These are phyloP conservation scores for Striga hermonthica DNA, from an alignment of 305 asterid species.

Conservation along the genomic window DNA sequence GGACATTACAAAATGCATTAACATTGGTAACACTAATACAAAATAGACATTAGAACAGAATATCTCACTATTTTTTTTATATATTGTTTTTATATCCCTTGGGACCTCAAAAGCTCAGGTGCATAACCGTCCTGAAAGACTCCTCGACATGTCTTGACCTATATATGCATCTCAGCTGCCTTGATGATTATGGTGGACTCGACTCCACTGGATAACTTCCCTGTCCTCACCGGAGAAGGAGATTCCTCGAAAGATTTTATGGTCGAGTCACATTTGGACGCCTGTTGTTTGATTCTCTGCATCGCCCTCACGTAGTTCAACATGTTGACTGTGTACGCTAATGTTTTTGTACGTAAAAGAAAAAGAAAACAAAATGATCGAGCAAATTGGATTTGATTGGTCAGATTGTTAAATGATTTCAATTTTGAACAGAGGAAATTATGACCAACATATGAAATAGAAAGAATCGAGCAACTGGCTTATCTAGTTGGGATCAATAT, in stretches of 20 bases:
- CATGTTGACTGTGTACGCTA: background rate
- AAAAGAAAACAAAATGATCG: too few relatives aligned
- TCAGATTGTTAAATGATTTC: too few relatives aligned
- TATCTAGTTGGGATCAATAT: too few relatives aligned
- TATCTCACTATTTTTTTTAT: too few relatives aligned
- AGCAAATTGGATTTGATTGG: too few relatives aligned
- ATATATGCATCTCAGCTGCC: background rate
- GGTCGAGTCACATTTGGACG: constrained; percentile 28
- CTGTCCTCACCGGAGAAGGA: constrained; percentile 28
- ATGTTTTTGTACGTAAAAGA: too few relatives aligned
- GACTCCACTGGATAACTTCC: constrained; percentile 35
- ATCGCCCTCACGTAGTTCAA: constrained; percentile 32
- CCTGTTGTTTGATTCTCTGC: constrained; percentile 45
- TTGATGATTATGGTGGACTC: constrained; percentile 26
- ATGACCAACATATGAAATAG: too few relatives aligned
- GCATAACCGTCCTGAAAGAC: constrained; percentile 40
- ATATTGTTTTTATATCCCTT: constrained; percentile 20
- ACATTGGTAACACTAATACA: too few relatives aligned
- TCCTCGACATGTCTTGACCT: constrained; percentile 34
- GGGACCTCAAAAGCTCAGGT: constrained; percentile 48
- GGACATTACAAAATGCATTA: too few relatives aligned
- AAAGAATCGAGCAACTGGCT: too few relatives aligned
- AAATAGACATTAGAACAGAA: too few relatives aligned
- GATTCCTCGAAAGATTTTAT: constrained; percentile 23
- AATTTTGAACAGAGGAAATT: too few relatives aligned